Conservation (phyloP, 2,329 filamentous ascomycete genomes). For the Geosmithia flava region DNA sequence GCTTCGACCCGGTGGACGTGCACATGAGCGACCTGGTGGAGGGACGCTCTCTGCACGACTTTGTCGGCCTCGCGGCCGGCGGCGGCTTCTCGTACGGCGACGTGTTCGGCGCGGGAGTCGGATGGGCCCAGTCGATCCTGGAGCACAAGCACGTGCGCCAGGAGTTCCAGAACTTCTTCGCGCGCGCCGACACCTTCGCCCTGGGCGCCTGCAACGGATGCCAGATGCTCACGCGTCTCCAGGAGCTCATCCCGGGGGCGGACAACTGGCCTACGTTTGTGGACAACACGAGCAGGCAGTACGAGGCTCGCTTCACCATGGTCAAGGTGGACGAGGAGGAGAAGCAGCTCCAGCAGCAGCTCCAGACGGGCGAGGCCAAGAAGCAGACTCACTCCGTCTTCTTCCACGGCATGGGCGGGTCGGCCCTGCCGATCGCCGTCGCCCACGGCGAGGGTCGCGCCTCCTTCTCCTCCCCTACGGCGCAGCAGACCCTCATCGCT, state of each 20-base stretch:
- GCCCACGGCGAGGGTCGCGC: constrained; percentile 89
- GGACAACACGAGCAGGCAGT: constrained; percentile 74
- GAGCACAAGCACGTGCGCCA: constrained; percentile 64
- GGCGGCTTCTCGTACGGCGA: constrained; percentile 95
- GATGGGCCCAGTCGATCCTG: constrained; percentile 90
- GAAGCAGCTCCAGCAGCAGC: constrained; percentile 5
- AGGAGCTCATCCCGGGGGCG: constrained; percentile 77
- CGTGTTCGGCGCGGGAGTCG: constrained; percentile 76
- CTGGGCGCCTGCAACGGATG: constrained; percentile 96
- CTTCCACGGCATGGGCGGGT: constrained; percentile 77
- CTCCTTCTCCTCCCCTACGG: constrained; percentile 44
- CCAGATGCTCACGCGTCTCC: constrained; percentile 75
- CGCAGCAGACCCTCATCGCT: constrained; percentile 42
- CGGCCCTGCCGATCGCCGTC: constrained; percentile 71
- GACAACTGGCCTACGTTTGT: constrained; percentile 77
- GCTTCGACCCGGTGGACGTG: constrained; percentile 84
- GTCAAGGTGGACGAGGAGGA: constrained; percentile 50
- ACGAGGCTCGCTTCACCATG: constrained; percentile 82
- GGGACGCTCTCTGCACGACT: constrained; percentile 67
- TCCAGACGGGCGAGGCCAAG: background rate
- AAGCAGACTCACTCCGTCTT: constrained; percentile 55
- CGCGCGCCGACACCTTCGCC: constrained; percentile 77
- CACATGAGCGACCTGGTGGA: constrained; percentile 92
- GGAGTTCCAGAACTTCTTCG: constrained; percentile 79
- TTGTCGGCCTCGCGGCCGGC: constrained; percentile 84